Percentiles rank a stretch among this genome's conserved stretches.
These are phyloP conservation scores for Leccinum solheimii DNA, from an alignment of 1,284 basidiomycete genomes.

Conservation along the genomic window DNA sequence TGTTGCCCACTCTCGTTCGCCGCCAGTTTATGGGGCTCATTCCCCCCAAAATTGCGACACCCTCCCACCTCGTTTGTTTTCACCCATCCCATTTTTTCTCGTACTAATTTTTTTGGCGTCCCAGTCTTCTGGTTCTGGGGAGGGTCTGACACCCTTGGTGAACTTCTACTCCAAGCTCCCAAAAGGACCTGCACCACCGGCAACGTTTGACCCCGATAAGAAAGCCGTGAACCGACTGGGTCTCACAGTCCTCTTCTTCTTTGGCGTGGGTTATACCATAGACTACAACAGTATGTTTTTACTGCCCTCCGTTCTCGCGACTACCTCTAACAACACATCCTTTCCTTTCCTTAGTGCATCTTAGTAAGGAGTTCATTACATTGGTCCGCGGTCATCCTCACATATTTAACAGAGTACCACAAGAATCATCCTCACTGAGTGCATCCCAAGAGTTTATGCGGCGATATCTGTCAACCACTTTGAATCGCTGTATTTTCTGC, in stretches of 20 bases:
- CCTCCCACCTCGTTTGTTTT: conserved; percentile 74
- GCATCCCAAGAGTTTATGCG: conserved; percentile 1
- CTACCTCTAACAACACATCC: conserved; percentile 4
- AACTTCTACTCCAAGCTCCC: conserved; percentile 95
- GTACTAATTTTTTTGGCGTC: conserved; percentile 12
- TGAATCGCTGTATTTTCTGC: conserved; percentile 23
- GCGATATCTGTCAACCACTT: conserved; percentile 10
- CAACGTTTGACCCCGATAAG: conserved; percentile 73
- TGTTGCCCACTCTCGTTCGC: conserved; percentile 83
- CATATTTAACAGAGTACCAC: conserved; percentile 67
- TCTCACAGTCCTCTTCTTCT: conserved; percentile 71
- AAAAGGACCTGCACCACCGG: conserved; percentile 68
- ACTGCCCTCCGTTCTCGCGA: conserved; percentile 1
- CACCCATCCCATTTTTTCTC: accelerated
- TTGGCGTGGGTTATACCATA: conserved; percentile 84
- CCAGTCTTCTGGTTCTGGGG: conserved; percentile 76
- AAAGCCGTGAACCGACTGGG: conserved; percentile 82
- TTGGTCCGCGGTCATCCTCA: conserved; percentile 25
- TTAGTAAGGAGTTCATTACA: conserved; percentile 55
- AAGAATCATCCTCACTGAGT: conserved; percentile 79
- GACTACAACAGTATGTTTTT: conserved; percentile 84
- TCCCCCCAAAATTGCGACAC: conserved; percentile 94
- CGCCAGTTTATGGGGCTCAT: conserved; percentile 81
- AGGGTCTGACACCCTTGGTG: conserved; percentile 81
- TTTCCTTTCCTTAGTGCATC: conserved; percentile 56